phyloP scores from a whole-genome alignment of 495 filamentous ascomycete species.

The Neurospora cerealis region DNA sequence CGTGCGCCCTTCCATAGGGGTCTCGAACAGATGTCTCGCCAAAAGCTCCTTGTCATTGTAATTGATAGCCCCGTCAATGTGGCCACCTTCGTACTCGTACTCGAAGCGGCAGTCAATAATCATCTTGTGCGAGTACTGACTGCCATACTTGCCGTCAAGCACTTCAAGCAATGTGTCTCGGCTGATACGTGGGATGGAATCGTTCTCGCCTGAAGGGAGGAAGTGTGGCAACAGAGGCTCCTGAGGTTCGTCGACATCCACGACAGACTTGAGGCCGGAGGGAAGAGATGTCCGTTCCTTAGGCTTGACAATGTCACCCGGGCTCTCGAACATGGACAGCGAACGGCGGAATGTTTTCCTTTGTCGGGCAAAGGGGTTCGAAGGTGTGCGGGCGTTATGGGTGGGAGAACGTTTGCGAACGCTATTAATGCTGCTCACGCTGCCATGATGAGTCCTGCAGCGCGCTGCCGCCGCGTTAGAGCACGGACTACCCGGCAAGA shows the following conservation, averaged over 20 bases:
- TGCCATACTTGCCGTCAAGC: slow-evolving; percentile 74
- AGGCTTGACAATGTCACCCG: slow-evolving; percentile 71
- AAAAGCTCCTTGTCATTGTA: slow-evolving; percentile 90
- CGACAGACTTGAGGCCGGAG: slow-evolving; percentile 53
- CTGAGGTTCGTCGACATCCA: slow-evolving; percentile 60
- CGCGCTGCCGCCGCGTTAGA: slow-evolving; percentile 43
- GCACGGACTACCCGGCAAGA: slow-evolving; percentile 32
- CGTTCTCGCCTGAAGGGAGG: slow-evolving; percentile 66
- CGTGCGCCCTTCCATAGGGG: slow-evolving; percentile 52
- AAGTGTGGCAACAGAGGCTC: slow-evolving; percentile 75
- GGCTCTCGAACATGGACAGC: slow-evolving; percentile 93
- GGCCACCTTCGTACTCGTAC: slow-evolving; percentile 95
- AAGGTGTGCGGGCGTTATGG: slow-evolving; percentile 58
- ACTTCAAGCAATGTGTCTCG: slow-evolving; percentile 69
- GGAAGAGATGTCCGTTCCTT: slow-evolving; percentile 44
- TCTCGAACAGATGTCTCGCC: slow-evolving; percentile 64
- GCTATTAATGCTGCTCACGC: slow-evolving; percentile 30
- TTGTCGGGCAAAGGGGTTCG: slow-evolving; percentile 63
- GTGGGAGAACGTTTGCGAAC: slow-evolving; percentile 62
- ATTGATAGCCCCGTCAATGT: slow-evolving; percentile 87
- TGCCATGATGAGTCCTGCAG: slow-evolving; percentile 49
- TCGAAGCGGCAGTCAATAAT: slow-evolving; percentile 97
- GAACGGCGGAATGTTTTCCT: slow-evolving; percentile 84
- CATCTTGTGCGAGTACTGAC: slow-evolving; percentile 63
- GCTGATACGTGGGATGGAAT: slow-evolving; percentile 79